These are phyloP conservation scores for Aspergillus quadrilineatus DNA, from an alignment of 2,329 filamentous ascomycete species.

Conservation along the genomic window DNA sequence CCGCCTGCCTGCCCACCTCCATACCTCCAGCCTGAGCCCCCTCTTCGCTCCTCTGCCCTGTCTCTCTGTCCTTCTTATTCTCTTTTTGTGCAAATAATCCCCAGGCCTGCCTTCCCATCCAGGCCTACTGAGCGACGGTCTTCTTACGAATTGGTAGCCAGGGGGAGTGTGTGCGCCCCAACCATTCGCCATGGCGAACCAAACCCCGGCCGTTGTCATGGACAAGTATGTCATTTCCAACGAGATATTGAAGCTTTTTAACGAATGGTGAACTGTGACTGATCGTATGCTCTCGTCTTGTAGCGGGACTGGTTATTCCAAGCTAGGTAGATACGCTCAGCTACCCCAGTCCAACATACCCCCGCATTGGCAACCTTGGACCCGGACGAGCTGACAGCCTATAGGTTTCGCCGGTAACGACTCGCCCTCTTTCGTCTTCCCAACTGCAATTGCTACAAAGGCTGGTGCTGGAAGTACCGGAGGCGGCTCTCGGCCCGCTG, in stretches of 20 bases:
- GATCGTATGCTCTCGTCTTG: conserved; percentile 33
- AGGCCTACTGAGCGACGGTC: conserved; percentile 2
- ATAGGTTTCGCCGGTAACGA: conserved; percentile 98
- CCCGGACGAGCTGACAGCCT: conserved; percentile 35
- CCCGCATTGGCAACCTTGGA: conserved; percentile 12
- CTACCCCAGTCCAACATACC: conserved; percentile 9
- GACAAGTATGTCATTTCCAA: conserved; percentile 79
- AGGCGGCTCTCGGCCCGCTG: conserved; percentile 78
- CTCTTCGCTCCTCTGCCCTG: conserved; percentile 10
- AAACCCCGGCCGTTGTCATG: conserved; percentile 99
- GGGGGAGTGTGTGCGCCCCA: conserved; percentile 21
- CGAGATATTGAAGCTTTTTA: conserved; percentile 6
- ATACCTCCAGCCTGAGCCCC: conserved; percentile 8
- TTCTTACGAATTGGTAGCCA: conserved; percentile 15
- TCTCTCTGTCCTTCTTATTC: conserved; percentile 7
- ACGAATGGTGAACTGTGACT: conserved; percentile 39
- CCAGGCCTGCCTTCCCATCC: conserved; percentile 5
- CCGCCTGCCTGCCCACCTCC: conserved; percentile 14
- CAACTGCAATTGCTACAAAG: conserved; percentile 97
- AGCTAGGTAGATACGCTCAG: conserved; percentile 70
- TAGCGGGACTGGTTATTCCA: conserved; percentile 99
- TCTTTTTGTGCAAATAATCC: not conserved
- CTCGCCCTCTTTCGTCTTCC: conserved; percentile 98
- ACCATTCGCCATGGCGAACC: conserved; percentile 73
- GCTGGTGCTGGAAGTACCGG: conserved; percentile 66